These are phyloP conservation scores for Acmispon strigosus DNA, from an alignment of 306 rosid genomes.

Conservation along the genomic window DNA sequence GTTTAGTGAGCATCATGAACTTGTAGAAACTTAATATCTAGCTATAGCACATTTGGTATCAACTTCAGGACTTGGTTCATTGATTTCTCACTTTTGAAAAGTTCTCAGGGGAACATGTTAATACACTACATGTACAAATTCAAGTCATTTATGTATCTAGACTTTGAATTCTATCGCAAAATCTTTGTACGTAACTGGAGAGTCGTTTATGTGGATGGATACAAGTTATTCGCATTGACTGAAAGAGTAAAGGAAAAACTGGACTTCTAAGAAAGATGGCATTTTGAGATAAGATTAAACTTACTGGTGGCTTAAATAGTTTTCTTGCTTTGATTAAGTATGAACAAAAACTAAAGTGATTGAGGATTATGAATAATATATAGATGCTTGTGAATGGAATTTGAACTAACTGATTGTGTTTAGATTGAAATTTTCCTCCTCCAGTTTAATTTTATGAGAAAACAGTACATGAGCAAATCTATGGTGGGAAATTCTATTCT, in stretches of 20 bases:
- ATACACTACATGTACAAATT: not conserved
- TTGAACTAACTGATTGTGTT: not conserved
- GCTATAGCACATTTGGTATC: no score
- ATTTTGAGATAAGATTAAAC: not conserved
- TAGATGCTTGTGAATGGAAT: not conserved
- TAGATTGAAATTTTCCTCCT: not conserved
- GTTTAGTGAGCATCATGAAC: conserved; percentile 4
- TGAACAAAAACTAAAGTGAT: not conserved
- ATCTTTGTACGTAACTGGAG: not conserved
- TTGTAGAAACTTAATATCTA: not conserved
- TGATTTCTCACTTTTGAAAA: conserved; percentile 13
- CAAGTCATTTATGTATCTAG: not conserved
- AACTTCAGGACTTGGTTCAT: not conserved
- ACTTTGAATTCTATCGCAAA: conserved; percentile 17
- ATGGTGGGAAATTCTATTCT: not conserved
- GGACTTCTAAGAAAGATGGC: not conserved
- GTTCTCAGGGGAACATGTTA: not conserved
- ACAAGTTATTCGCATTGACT: not conserved
- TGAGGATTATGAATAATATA: not conserved
- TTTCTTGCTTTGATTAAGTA: not conserved
- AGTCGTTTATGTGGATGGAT: not conserved
- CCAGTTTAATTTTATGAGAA: not conserved
- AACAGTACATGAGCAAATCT: not conserved
- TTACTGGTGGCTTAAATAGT: not conserved
- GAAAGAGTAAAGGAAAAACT: not conserved